Conservation (phyloP, 148 eudicot species). For the Rhododendron henanense region DNA sequence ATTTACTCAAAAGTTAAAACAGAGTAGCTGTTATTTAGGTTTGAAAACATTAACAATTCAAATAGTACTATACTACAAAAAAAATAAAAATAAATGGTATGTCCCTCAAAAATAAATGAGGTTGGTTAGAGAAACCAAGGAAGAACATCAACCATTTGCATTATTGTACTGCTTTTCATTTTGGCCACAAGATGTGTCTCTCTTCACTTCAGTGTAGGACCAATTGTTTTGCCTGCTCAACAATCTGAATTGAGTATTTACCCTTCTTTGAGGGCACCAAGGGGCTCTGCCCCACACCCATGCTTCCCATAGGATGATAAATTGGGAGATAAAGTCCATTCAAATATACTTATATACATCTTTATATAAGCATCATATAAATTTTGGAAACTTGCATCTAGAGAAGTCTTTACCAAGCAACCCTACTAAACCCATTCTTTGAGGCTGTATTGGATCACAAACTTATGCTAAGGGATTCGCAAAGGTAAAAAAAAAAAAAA, state of each 20-base stretch:
- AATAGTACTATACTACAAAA: not conserved
- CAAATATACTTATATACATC: too few species aligned
- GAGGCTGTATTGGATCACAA: not conserved
- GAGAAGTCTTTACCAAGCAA: not conserved
- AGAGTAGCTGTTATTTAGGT: not conserved
- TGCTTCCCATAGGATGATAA: not conserved
- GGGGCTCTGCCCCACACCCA: not conserved
- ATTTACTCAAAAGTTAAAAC: not conserved
- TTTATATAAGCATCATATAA: not conserved
- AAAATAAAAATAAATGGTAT: not conserved
- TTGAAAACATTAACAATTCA: not conserved
- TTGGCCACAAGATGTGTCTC: not conserved
- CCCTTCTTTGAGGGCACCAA: not conserved
- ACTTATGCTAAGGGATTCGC: not conserved
- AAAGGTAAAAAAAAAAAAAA: not conserved
- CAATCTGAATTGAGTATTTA: not conserved
- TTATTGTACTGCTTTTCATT: not conserved
- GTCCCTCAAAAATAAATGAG: not conserved
- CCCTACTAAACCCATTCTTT: not conserved
- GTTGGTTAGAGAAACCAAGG: not conserved
- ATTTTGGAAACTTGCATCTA: not conserved
- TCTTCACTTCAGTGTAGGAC: not conserved
- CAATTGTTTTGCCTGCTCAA: not conserved
- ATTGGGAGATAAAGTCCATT: not conserved
- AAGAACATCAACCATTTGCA: not conserved